These are phyloP conservation scores for Magnaporthales sp. DNA, from an alignment of 2,329 filamentous ascomycete species.

Conservation along the genomic window DNA sequence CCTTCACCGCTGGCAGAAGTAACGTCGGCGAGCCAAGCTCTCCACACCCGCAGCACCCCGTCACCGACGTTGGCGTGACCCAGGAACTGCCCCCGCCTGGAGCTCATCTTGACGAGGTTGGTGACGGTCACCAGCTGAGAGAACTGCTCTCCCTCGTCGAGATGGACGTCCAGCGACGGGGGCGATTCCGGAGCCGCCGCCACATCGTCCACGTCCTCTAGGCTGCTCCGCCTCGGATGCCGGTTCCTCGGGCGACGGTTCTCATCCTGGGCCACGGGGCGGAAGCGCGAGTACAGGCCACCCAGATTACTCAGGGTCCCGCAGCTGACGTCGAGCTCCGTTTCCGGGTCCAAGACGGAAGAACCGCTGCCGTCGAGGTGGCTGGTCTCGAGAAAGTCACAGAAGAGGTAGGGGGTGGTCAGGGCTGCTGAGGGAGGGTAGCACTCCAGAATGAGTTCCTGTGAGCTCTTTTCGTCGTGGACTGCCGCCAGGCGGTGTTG, in stretches of 20 bases:
- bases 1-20: conserved; percentile 19
- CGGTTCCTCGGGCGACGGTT: conserved; percentile 28
- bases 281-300: conserved; percentile 61
- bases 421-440: conserved; percentile 65
- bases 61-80: conserved; percentile 60
- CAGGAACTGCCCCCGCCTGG: conserved; percentile 51
- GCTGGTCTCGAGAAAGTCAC: conserved; percentile 57
- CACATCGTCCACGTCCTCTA: conserved; percentile 11
- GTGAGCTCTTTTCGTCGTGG: conserved; percentile 31
- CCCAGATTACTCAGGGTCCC: conserved; percentile 33
- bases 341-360: conserved; percentile 21
- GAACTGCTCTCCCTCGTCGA: conserved; percentile 66
- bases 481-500: conserved; percentile 39
- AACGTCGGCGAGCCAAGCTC: conserved; percentile 55
- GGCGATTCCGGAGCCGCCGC: conserved; percentile 21
- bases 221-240: conserved; percentile 22
- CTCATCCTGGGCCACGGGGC: conserved; percentile 50
- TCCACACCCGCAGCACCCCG: conserved; percentile 61
- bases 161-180: conserved; percentile 49
- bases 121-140: conserved; percentile 63
- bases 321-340: conserved; percentile 36
- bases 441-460: conserved; percentile 65
- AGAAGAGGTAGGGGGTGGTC: conserved; percentile 58
- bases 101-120: conserved; percentile 59
- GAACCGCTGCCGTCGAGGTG: conserved; percentile 36